These are phyloP conservation scores for Scleroderma citrinum DNA, from an alignment of 768 basidiomycete genomes.

Conservation along the genomic window DNA sequence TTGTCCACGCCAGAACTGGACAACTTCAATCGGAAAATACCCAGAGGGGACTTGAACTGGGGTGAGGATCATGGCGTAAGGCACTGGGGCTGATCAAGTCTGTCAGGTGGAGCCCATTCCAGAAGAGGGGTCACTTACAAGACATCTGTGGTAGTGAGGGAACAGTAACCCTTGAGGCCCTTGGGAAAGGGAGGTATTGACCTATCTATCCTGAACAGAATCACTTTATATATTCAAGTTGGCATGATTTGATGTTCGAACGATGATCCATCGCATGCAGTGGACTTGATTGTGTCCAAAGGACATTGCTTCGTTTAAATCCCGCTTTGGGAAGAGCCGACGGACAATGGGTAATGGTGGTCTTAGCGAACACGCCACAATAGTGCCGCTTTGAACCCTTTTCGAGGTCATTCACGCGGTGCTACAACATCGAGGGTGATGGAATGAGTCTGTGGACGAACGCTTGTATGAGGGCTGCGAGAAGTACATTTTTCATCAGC, in stretches of 20 bases:
- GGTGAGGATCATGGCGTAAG: conserved; percentile 5
- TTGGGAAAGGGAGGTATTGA: too few relatives aligned
- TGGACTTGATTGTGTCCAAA: neutral
- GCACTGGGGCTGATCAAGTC: neutral
- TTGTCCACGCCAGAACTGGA: conserved; percentile 25
- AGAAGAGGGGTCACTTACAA: neutral
- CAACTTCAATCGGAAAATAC: conserved; percentile 20
- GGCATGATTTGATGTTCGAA: neutral
- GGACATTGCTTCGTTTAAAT: neutral
- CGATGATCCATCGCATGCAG: neutral
- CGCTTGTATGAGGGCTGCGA: too few relatives aligned
- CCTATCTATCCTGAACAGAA: neutral
- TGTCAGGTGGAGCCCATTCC: neutral
- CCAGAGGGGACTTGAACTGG: conserved; percentile 13
- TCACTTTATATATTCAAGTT: neutral
- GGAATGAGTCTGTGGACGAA: neutral
- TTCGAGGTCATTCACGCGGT: neutral
- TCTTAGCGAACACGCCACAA: neutral
- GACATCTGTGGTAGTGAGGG: neutral
- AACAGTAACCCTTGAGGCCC: neutral
- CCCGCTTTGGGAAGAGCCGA: neutral
- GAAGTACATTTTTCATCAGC: too few relatives aligned
- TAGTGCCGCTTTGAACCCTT: neutral
- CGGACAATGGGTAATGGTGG: neutral
- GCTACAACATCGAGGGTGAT: neutral